Conservation (phyloP, 345 rosid genomes). For the Syzygium oleosum region DNA sequence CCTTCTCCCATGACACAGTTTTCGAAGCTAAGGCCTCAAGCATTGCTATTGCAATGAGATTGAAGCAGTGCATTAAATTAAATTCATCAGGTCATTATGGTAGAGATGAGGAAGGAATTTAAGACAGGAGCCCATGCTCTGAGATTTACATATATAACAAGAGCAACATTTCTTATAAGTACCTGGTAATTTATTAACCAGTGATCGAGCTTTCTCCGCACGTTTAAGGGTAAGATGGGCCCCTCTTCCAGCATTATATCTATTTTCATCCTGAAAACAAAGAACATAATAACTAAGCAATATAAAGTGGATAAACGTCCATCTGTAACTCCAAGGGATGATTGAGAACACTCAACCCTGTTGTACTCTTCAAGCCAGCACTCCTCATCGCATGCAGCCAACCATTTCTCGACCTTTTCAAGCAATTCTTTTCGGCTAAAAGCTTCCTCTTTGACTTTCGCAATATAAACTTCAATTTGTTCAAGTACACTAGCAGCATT, state of each 20-base stretch:
- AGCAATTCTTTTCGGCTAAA: slow-evolving; percentile 84
- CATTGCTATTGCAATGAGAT: slow-evolving; percentile 42
- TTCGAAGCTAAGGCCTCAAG: slow-evolving; percentile 79
- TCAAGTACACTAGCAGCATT: slow-evolving; percentile 60
- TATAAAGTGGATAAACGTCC: background rate
- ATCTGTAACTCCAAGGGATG: background rate
- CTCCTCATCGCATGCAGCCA: slow-evolving; percentile 89
- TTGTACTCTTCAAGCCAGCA: slow-evolving; percentile 98
- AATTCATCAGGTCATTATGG: background rate
- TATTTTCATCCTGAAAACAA: slow-evolving; percentile 69
- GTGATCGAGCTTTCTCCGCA: slow-evolving; percentile 95
- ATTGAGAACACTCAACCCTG: slow-evolving; percentile 43
- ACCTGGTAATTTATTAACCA: slow-evolving; percentile 94
- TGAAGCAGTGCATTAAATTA: background rate
- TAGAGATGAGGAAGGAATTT: background rate
- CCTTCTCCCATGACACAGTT: slow-evolving; percentile 87
- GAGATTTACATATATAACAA: background rate
- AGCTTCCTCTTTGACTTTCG: slow-evolving; percentile 82
- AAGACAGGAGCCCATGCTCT: background rate
- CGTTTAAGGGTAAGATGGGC: slow-evolving; percentile 94
- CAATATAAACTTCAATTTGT: slow-evolving; percentile 79
- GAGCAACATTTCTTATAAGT: background rate
- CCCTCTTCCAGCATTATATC: slow-evolving; percentile 96
- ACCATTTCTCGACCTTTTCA: slow-evolving; percentile 95
- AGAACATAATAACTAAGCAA: background rate